Evolutionary conservation across 331 rosid genomes (phyloP), one percentile per base, ranked within the genome.

Genomic region (Dryas integrifolia): DNA sequence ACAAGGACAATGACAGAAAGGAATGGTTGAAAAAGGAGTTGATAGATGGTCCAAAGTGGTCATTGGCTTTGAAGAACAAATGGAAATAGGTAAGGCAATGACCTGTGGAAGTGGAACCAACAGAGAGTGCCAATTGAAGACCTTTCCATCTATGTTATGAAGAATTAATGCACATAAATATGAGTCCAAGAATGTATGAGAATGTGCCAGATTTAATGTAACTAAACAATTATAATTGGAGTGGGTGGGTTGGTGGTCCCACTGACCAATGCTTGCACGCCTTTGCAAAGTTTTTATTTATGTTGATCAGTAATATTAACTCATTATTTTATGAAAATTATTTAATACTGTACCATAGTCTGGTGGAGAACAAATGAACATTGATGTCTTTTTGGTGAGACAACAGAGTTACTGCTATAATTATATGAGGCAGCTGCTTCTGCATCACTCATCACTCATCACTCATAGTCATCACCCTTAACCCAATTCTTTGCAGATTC

Each of bases 401-500:
- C 69, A 21, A 58, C 35, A 26, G 61, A 59, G 13, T 72, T 14
- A 15, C n/a, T 7, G 8, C 6, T 30, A 41, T 24, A 26, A 0
- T 15, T 59, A 35, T 47, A 6, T 45, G 50, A 9, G 46, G 35
- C 35, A 30, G 35, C 15, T 51, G 58, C 41, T 43, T 69, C 48
- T 44, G 49, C 51, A 39, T 3, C 72, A 44, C 52, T 70, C 18
- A 39, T 3, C 72, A 44, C 52, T 70, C 18, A 35, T 24, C 56
- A 21, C 24, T 21, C 24, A 21, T 0, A 21, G 24, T 21, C 24
- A 21, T 21, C 24, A 21, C 24, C 24, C 24, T 21, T 21, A 21
- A 21, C 50, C 7, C 8, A n/a, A 9, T 66, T 76, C 16, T 16
- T 26, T 58, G 69, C 70, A 57, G 39, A 58, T 49, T 67, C 72